These are phyloP conservation scores for Royoungia palumana DNA, from an alignment of 768 basidiomycete genomes.

Conservation along the genomic window DNA sequence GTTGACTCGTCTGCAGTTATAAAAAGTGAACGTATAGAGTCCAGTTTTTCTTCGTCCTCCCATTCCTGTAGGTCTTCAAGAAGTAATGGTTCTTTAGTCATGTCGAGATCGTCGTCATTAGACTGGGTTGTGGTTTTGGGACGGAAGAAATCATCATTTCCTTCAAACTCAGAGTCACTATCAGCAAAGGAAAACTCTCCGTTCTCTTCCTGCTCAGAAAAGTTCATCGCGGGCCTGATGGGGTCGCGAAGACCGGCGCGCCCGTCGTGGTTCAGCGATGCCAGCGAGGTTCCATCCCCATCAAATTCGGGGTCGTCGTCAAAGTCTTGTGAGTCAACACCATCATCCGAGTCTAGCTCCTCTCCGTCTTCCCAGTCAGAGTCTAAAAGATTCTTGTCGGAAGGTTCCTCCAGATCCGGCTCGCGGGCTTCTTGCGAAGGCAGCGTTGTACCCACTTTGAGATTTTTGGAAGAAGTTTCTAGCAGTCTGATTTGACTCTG, in stretches of 20 bases:
- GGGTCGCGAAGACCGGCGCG: constrained; percentile 47
- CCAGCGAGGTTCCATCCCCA: neutral
- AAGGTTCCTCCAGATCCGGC: constrained; percentile 29
- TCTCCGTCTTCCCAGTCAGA: constrained; percentile 11
- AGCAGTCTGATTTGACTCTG: constrained; percentile 81
- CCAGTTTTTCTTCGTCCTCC: constrained; percentile 82
- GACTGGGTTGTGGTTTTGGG: constrained; percentile 39
- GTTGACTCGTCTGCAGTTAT: constrained; percentile 65
- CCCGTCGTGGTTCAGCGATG: constrained; percentile 38
- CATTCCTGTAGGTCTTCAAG: constrained; percentile 61
- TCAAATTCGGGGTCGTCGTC: constrained; percentile 2
- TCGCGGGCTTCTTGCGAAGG: constrained; percentile 34
- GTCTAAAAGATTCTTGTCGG: constrained; percentile 7
- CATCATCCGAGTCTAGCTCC: neutral
- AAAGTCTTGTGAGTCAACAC: neutral
- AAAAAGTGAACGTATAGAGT: constrained; percentile 84
- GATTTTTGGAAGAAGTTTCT: constrained; percentile 71
- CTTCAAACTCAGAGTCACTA: constrained; percentile 70
- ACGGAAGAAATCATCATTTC: constrained; percentile 69
- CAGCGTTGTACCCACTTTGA: constrained; percentile 42
- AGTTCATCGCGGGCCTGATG: constrained; percentile 36
- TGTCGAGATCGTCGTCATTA: constrained; percentile 60
- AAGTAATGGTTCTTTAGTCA: constrained; percentile 58
- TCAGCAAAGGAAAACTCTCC: constrained; percentile 65
- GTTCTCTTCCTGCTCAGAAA: constrained; percentile 34